Conservation (phyloP, 1,284 basidiomycete genomes). For the Leccinum variabile region DNA sequence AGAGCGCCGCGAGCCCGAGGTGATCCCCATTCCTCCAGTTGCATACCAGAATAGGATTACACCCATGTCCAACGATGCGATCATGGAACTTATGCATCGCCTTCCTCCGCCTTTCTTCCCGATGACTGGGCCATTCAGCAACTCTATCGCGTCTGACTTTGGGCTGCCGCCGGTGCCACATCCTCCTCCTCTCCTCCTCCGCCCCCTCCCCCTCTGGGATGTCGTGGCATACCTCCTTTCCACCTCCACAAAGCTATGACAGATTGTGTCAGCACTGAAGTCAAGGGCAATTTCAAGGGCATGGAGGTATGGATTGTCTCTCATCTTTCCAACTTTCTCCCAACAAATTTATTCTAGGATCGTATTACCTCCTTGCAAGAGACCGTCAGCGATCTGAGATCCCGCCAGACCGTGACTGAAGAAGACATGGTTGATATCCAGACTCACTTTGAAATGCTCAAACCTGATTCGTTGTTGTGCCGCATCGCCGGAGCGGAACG, state of each 20-base stretch:
- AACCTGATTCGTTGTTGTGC: slow-evolving; percentile 35
- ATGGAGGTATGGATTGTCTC: slow-evolving; percentile 19
- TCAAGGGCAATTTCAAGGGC: slow-evolving; percentile 26
- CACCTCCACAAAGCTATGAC: slow-evolving; percentile 19
- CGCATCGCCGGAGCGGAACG: slow-evolving; percentile 32
- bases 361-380: slow-evolving; percentile 27
- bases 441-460: slow-evolving; percentile 43
- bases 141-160: slow-evolving; percentile 26
- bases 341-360: slow-evolving; percentile 21
- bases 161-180: slow-evolving; percentile 21
- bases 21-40: background rate
- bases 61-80: slow-evolving; percentile 9
- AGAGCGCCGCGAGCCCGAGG: slow-evolving; percentile 1
- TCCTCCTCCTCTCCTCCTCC: slow-evolving; percentile 6
- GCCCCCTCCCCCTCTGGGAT: background rate
- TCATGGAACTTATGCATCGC: slow-evolving; percentile 23
- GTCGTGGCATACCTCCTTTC: slow-evolving; percentile 15
- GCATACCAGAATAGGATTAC: slow-evolving; percentile 6
- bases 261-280: slow-evolving; percentile 25
- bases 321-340: background rate
- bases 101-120: slow-evolving; percentile 25
- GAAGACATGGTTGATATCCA: slow-evolving; percentile 45
- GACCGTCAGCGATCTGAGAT: slow-evolving; percentile 20
- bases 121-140: slow-evolving; percentile 23
- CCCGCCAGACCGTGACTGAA: slow-evolving; percentile 30